Evolutionary conservation across 805 yeast genomes (phyloP), one percentile per base, ranked within the genome.

Genomic region (Wickerhamomyces ciferrii): DNA sequence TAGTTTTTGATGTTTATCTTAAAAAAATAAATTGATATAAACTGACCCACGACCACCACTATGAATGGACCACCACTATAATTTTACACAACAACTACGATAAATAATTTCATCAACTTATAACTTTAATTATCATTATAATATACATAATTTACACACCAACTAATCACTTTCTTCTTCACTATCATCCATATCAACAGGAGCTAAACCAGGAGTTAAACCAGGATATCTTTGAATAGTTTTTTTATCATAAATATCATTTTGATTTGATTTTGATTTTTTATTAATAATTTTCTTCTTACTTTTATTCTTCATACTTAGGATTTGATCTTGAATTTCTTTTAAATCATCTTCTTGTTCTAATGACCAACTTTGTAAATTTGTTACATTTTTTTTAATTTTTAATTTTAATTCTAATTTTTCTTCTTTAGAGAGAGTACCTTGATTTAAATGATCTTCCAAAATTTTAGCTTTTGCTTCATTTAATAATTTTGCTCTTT

Each of bases 171-270:
- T 20, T 11, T 42, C 48, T 23, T 25, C 37, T 15, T 61, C 66
- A 23, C 75, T 79, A 47, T 79, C 81, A 39, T 78, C 75, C 52
- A 72, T 69, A 32, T 81, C 91, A 21, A 87, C 90, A 29, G 94
- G 94, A 1, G 94, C 95, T 63, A 87, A 73, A 51, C 95, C 95
- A 1, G 94, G 95, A 0, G 95, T 87, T 46, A 87, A 70, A 24
- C 94, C 92, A 37, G 87, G 67, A 48, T 65, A 71, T 24, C 64
- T 62, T 43, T 60, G 59, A 45, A 56, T 39, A 14, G 54, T 53
- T 45, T 53, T 48, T 20, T 53, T 52, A 59, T 71, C 68, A 10
- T 63, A 58, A 42, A 59, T 61, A 48, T 59, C 60, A 47, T 68
- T 61, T 45, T 53, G 45, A 31, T 51, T 59, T 20, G 48, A 44